Conservation (phyloP, 345 rosid genomes). For the Syzygium grande region DNA sequence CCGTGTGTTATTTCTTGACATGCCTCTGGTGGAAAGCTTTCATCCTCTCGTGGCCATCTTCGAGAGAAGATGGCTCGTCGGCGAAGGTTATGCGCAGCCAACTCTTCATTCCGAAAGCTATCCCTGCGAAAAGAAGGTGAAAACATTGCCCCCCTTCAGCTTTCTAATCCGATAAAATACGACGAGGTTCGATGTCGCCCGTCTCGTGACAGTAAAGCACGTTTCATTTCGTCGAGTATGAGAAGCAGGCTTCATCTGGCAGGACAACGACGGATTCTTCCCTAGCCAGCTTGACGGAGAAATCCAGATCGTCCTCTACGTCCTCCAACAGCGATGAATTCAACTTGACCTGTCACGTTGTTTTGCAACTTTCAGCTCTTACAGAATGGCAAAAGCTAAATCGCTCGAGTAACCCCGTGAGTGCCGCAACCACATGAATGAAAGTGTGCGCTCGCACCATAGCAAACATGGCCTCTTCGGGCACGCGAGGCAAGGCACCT, state of each 20-base stretch:
- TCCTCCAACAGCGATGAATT: background rate
- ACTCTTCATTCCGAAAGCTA: conserved; percentile 9
- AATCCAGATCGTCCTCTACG: conserved; percentile 1
- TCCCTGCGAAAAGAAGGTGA: background rate
- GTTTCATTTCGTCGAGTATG: background rate
- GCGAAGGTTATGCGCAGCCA: conserved; percentile 24
- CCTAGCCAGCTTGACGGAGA: conserved; percentile 2
- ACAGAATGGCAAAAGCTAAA: background rate
- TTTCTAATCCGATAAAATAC: background rate
- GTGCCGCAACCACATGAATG: background rate
- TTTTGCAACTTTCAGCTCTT: background rate
- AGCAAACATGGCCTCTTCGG: conserved; percentile 51
- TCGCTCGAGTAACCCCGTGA: background rate
- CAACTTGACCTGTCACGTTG: background rate
- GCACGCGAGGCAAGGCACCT: conserved; percentile 53
- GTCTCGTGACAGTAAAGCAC: background rate
- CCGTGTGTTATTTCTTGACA: background rate
- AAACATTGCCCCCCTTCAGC: background rate
- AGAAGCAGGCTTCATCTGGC: background rate
- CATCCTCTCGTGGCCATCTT: conserved; percentile 15
- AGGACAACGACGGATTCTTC: conserved; percentile 3
- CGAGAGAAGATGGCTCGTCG: conserved; percentile 11
- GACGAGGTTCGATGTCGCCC: background rate
- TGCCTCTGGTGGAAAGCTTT: conserved; percentile 18
- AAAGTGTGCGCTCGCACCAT: conserved; percentile 26